Base-by-base conservation (phyloP, 495 filamentous ascomycete species). In the Aspergillus taichungensis region DNA sequence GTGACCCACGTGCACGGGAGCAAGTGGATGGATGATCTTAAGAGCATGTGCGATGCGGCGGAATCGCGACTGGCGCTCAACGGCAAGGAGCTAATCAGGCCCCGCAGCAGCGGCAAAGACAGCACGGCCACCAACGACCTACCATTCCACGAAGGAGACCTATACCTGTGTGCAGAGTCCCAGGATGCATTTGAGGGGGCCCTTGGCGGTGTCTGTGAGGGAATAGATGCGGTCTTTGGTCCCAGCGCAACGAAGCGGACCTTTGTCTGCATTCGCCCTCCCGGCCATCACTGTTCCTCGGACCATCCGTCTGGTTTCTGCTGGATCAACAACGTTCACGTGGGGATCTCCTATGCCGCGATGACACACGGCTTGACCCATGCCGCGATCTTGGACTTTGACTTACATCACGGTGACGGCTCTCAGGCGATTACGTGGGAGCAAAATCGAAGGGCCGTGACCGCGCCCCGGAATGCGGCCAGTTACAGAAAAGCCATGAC, bases 281-380 rank as follows among this genome's bases (percentile, higher is more conserved):
- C 89, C 1, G 92, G 92, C 6, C 92, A 98, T 54, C 92, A 98
- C 59, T 98, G 92, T 63, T 92, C 90, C 5, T 79, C 88, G 3
- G 75, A 79, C 33, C 78, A 82, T 46, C 92, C 92, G 0, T 95
- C 88, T 1, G 92, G 92, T 1, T 98, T 98, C 62, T 98, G 92
- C 66, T 98, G 92, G 92, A 63, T 98, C 44, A 98, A 98, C 62
- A 98, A 98, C 59, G 88, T 97, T 6, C 91, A 96, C 58, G 88
- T 97, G 30, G 94, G 92, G 0, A 94, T 97, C 46, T 85, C 91
- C 53, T 84, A 96, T 56, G 92, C 83, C 8, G 81, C 85, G 5
- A 75, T 86, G 45, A 77, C 74, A 39, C 81, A 95, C 56, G 90
- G 85, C 6, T 61, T 97, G 34, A 96, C 89, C 0, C 92, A 97